Evolutionary conservation across 2,329 filamentous ascomycete species (phyloP).

Genomic region (Zymoseptoria brevis): DNA sequence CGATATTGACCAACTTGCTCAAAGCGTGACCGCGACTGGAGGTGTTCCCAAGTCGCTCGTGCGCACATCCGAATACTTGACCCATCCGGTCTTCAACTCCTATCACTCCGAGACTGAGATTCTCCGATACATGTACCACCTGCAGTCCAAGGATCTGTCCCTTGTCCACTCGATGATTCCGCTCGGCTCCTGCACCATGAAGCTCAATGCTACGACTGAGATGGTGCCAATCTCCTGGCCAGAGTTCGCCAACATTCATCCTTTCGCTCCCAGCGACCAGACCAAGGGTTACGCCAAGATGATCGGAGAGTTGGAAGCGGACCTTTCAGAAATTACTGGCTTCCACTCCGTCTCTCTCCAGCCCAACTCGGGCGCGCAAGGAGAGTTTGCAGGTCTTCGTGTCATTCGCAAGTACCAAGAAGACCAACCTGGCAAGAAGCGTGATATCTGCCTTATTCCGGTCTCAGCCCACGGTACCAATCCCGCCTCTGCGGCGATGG

Average conservation of each 20-base stretch:
- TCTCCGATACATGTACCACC: slow-evolving; percentile 83
- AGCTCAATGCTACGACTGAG: slow-evolving; percentile 87
- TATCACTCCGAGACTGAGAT: slow-evolving; percentile 94
- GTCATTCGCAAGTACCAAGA: slow-evolving; percentile 81
- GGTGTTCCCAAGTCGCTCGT: slow-evolving; percentile 53
- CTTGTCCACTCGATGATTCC: slow-evolving; percentile 97
- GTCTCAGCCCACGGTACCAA: slow-evolving; percentile 95
- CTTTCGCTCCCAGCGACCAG: slow-evolving; percentile 59
- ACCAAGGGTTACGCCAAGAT: slow-evolving; percentile 62
- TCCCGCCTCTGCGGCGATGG: slow-evolving; percentile 90
- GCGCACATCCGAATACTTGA: slow-evolving; percentile 68
- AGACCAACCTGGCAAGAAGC: slow-evolving; percentile 56
- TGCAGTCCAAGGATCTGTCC: slow-evolving; percentile 90
- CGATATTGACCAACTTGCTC: slow-evolving; percentile 27
- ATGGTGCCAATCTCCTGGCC: slow-evolving; percentile 80
- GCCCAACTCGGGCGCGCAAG: slow-evolving; percentile 92
- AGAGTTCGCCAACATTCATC: slow-evolving; percentile 71
- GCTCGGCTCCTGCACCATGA: slow-evolving; percentile 96
- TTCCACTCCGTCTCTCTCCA: slow-evolving; percentile 87
- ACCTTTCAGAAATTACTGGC: slow-evolving; percentile 75
- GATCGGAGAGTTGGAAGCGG: slow-evolving; percentile 63
- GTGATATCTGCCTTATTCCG: slow-evolving; percentile 89
- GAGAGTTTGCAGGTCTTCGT: slow-evolving; percentile 84
- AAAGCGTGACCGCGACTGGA: slow-evolving; percentile 22
- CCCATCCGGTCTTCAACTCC: slow-evolving; percentile 88